A percentile compares a stretch with the other conserved stretches of the same genome.
Evolutionary conservation across 2,329 filamentous ascomycete genomes (phyloP).

Genomic region (Myriosclerotinia scirpicola): DNA sequence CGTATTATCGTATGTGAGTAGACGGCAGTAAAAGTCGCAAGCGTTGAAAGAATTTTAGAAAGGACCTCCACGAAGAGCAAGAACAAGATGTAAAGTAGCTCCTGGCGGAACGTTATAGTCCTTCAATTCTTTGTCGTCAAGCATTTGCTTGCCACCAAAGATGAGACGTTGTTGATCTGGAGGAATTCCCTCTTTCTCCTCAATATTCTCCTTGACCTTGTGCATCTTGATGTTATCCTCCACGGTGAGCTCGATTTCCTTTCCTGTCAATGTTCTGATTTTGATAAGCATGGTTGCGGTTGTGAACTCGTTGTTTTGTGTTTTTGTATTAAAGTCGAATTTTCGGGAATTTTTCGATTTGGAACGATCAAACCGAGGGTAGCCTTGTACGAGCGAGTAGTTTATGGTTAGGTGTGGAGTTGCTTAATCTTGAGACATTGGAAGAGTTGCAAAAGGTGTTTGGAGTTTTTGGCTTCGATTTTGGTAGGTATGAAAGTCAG

Average conservation of each 20-base stretch:
- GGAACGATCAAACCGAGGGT: too few species aligned
- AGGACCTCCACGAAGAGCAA: constrained; percentile 81
- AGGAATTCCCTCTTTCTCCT: constrained; percentile 98
- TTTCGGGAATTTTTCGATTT: too few species aligned
- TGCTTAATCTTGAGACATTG: too few species aligned
- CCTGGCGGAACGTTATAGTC: constrained; percentile 92
- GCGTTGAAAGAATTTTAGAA: too few species aligned
- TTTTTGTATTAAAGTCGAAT: too few species aligned
- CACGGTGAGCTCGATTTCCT: constrained; percentile 98
- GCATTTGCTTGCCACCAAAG: constrained; percentile 98
- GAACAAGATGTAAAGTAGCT: constrained; percentile 89
- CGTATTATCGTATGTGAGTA: too few species aligned
- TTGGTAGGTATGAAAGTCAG: too few species aligned
- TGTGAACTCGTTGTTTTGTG: too few species aligned
- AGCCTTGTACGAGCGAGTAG: too few species aligned
- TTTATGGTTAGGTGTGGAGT: too few species aligned
- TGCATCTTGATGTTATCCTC: constrained; percentile 92
- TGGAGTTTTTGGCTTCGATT: not conserved
- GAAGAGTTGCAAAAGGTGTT: too few species aligned
- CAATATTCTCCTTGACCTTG: constrained; percentile 97
- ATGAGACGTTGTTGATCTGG: constrained; percentile 96
- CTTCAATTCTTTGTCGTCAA: constrained; percentile 82
- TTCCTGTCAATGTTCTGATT: constrained; percentile 95
- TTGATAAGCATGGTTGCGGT: constrained; percentile 48
- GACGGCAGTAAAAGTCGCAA: too few species aligned